Evolutionary conservation across 371 early-diverging fungal genomes (phyloP), one percentile per base, ranked within the genome.

Genomic region (Choanephora cucurbitarum): DNA sequence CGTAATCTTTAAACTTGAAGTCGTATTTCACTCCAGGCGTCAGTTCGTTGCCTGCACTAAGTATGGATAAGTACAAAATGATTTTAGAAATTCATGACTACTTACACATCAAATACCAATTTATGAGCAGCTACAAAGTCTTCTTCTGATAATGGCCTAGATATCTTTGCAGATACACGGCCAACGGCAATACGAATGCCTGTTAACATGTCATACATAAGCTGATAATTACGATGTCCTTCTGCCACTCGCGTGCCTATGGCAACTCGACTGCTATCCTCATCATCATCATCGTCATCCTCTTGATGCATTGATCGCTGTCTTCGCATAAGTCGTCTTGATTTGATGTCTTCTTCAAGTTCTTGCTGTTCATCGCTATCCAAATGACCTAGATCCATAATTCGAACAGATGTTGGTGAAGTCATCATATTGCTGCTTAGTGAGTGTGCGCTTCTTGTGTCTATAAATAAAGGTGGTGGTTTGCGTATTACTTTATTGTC

Each of bases 141-240:
- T 39, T 81, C 88, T 17, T 76, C 72, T 1, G 80, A 78, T 50
- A 96, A 76, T 0, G 80, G 77, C 17, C 93, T 83, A 43, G 80
- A 64, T 24, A 86, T 88, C 63, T 95, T 94, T 18, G 95, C 93
- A 56, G 85, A 85, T 55, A 94, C 94, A 23, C 96, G 85, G 3
- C 72, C 72, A 7, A 72, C 72, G 39, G 89, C 88, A 24, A 88
- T 87, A 7, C 93, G 82, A 57, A 93, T 92, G 4, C 93, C 98
- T 4, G 96, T 97, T 47, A 98, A 74, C 98, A 98, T 97, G 65
- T 98, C 91, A 81, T 96, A 96, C 98, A 97, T 97, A 44, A 96
- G 80, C 49, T 93, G 87, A 62, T 85, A 88, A 60, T 85, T 85
- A 18, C 77, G 81, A 58, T 88, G 88, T 42, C 79, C 85, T 56